These are phyloP conservation scores for Stephanodiscus triporus DNA, from an alignment of 108 stramenopile genomes.

Conservation along the genomic window DNA sequence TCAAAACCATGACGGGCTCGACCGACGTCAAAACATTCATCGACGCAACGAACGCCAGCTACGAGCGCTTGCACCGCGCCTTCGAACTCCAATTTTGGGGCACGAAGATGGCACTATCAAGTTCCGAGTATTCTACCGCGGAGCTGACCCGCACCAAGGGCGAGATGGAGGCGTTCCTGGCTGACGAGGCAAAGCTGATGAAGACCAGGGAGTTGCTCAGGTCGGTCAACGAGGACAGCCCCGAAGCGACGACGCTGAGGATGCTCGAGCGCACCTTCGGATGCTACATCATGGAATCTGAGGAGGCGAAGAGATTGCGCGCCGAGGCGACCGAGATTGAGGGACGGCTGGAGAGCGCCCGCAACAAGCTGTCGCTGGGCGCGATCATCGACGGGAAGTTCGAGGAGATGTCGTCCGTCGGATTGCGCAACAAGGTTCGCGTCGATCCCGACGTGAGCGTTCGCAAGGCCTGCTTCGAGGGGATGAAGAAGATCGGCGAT, in stretches of 20 bases:
- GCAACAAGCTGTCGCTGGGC: constrained; percentile 61
- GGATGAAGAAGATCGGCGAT: constrained; percentile 65
- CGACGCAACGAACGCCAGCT: constrained; percentile 55
- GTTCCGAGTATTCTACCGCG: constrained; percentile 56
- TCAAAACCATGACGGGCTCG: not conserved
- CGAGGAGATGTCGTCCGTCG: constrained; percentile 60
- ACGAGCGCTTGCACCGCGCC: constrained; percentile 55
- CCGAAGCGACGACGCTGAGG: constrained; percentile 44
- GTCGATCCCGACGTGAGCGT: constrained; percentile 56
- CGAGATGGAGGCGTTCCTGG: constrained; percentile 71
- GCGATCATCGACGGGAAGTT: constrained; percentile 54
- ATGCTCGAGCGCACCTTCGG: constrained; percentile 61
- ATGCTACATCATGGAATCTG: constrained; percentile 60
- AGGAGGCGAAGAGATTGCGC: constrained; percentile 55
- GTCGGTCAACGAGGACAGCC: constrained; percentile 26
- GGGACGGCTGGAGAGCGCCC: constrained; percentile 56
- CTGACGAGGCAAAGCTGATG: constrained; percentile 46
- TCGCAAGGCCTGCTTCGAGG: constrained; percentile 68
- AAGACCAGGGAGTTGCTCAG: constrained; percentile 44
- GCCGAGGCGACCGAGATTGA: constrained; percentile 60
- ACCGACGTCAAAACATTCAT: constrained; percentile 57
- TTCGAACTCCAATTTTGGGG: constrained; percentile 85
- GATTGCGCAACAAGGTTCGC: constrained; percentile 58
- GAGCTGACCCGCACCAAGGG: constrained; percentile 60
- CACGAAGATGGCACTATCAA: constrained; percentile 73